Conservation (phyloP, 495 filamentous ascomycete species). For the Tricharina praecox region DNA sequence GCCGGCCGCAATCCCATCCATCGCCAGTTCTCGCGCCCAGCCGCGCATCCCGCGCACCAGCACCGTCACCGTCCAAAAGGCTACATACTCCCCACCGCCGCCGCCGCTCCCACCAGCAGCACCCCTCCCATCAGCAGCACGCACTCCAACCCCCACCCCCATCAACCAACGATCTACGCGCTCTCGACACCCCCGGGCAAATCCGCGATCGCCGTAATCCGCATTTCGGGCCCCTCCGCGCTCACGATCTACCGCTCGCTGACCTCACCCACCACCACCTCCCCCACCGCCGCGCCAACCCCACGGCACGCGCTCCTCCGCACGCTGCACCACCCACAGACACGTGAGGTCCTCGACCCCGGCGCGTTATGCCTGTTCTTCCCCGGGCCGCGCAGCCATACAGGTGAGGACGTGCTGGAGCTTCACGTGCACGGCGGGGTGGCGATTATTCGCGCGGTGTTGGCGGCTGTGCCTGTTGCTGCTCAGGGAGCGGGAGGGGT, state of each 20-base stretch:
- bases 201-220: constrained; percentile 81
- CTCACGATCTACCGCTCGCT: constrained; percentile 5
- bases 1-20: too few species aligned
- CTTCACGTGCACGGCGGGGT: constrained; percentile 86
- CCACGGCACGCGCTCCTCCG: constrained; percentile 63
- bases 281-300: constrained; percentile 38
- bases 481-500: too few species aligned
- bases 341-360: constrained; percentile 51
- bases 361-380: constrained; percentile 77
- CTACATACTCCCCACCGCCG: too few species aligned
- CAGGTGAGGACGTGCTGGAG: constrained; percentile 84
- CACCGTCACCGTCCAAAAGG: too few species aligned
- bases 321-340: constrained; percentile 50
- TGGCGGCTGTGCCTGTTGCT: constrained; percentile 50
- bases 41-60: too few species aligned
- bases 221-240: constrained; percentile 71
- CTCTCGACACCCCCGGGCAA: constrained; percentile 72
- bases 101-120: too few species aligned
- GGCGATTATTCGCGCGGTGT: constrained; percentile 70
- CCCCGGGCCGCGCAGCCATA: constrained; percentile 64
- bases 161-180: constrained; percentile 83
- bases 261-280: background rate
- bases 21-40: too few species aligned
- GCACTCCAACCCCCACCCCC: too few species aligned
- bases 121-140: too few species aligned